Conservation (phyloP, 2,329 filamentous ascomycete species). For the Ceratocystiopsis sp. region DNA sequence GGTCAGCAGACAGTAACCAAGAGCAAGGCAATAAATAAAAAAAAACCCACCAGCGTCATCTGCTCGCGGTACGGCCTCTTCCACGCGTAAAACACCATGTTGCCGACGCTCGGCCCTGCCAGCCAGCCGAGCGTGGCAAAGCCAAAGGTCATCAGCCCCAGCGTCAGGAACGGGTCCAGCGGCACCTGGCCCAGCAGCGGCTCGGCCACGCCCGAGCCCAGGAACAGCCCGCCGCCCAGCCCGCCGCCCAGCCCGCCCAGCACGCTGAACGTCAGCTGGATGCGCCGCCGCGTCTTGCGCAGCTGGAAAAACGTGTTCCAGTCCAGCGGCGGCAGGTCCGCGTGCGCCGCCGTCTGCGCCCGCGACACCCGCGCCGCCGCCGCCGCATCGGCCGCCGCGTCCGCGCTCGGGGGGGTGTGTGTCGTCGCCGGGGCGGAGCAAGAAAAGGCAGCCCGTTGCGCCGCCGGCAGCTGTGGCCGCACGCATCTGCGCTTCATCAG, state of each 20-base stretch:
- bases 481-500: no score
- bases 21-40: background rate
- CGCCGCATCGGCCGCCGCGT: constrained; percentile 10
- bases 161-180: constrained; percentile 71
- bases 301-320: constrained; percentile 93
- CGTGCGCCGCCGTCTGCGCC: constrained; percentile 9
- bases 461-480: no score
- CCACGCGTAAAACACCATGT: constrained; percentile 57
- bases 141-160: constrained; percentile 63
- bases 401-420: constrained; percentile 1
- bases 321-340: constrained; percentile 34
- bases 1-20: no score
- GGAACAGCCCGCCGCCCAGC: constrained; percentile 42
- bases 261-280: constrained; percentile 65
- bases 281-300: constrained; percentile 66
- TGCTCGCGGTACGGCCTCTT: constrained; percentile 54
- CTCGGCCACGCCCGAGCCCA: constrained; percentile 59
- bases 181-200: constrained; percentile 53
- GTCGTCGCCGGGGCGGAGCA: background rate
- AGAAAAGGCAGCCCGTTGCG: no score
- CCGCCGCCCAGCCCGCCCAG: constrained; percentile 46
- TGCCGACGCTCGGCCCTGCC: constrained; percentile 66
- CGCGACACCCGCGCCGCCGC: constrained; percentile 3
- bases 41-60: constrained; percentile 47
- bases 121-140: constrained; percentile 79